Base-by-base conservation (phyloP, 805 yeast species). In the Ogataea angusta region DNA sequence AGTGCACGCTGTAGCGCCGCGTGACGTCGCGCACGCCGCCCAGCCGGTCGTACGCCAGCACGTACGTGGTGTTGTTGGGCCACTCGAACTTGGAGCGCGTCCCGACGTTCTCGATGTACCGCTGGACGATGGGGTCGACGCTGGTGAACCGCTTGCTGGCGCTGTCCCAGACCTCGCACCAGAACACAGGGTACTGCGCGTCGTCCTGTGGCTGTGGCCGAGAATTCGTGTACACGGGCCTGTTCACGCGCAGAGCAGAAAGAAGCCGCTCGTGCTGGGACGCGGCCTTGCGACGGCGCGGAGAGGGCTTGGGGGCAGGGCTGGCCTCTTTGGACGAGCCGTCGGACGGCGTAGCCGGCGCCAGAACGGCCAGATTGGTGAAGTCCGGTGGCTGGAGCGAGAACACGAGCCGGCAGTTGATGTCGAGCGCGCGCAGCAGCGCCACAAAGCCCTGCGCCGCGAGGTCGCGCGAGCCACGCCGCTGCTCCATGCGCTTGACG, bases 111-210 rank as follows among this genome's bases (percentile, higher is more conserved):
- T 87, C 95, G 28, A 87, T 76, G 7, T 73, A 61, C 41, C 75
- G 62, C 41, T 81, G 72, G 21, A 82, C 80, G 0, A 82, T 66
- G 0, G 97, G 93, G 54, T 93, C 99, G 2, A 89, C 70, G 2
- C 95, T 77, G n/a, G 89, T 73, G 95, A 96, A 91, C 36, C 71
- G 75, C 43, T 78, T 72, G 5, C 78, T 64, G 43, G 73, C 76
- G 36, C 74, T 73, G 57, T 91, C 90, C 95, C 95, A 91, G 0
- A 85, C 96, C 59, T 93, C 99, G 16, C 80, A 80, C 99, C 99
- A 93, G 56, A 82, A 89, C 0, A 89, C 72, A 0, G 97, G 97
- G 53, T 68, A 82, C 1, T 43, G 39, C 6, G 18, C 40, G 8
- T 43, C 42, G 10, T 42, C 34, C 9, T 46, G 45, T 6, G 34